A percentile compares a stretch with the other conserved stretches of the same genome.
Evolutionary conservation across 1,139 yeast genomes (phyloP).

Genomic region (Kodamaea fungicola): DNA sequence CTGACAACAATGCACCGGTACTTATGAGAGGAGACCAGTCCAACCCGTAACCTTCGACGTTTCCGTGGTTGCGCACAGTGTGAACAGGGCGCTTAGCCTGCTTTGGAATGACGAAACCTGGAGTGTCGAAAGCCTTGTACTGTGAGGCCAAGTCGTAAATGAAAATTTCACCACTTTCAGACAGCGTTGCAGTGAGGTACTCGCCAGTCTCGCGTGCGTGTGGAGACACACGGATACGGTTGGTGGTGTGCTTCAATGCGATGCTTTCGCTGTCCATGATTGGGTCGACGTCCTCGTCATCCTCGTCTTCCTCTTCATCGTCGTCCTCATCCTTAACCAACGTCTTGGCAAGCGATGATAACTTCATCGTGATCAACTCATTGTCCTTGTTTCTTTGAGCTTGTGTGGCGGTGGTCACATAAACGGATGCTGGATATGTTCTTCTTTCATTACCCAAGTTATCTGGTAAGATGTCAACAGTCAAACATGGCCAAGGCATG

Average conservation of each 20-base stretch:
- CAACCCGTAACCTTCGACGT: conserved; percentile 93
- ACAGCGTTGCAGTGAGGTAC: conserved; percentile 82
- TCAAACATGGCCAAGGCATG: conserved; percentile 95
- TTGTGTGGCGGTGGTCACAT: conserved; percentile 90
- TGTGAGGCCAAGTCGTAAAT: conserved; percentile 82
- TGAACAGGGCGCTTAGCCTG: conserved; percentile 75
- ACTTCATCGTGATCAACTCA: conserved; percentile 78
- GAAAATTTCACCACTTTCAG: conserved; percentile 86
- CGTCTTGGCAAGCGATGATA: conserved; percentile 80
- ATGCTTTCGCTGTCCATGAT: conserved; percentile 79
- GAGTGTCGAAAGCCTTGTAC: conserved; percentile 77
- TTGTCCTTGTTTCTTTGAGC: conserved; percentile 86
- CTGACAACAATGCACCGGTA: conserved; percentile 81
- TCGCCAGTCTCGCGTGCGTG: conserved; percentile 75
- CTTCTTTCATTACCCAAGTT: conserved; percentile 83
- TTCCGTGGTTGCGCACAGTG: conserved; percentile 86
- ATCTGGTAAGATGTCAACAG: conserved; percentile 87
- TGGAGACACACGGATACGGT: conserved; percentile 83
- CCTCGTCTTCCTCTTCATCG: conserved; percentile 68
- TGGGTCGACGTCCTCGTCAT: conserved; percentile 68
- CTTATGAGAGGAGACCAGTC: conserved; percentile 92
- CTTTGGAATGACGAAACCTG: conserved; percentile 81
- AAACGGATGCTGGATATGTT: conserved; percentile 82
- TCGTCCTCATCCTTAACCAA: conserved; percentile 77
- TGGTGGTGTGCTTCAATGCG: conserved; percentile 79